Evolutionary conservation across 2,329 filamentous ascomycete genomes (phyloP).

Genomic region (Aspergillus phoenicis): DNA sequence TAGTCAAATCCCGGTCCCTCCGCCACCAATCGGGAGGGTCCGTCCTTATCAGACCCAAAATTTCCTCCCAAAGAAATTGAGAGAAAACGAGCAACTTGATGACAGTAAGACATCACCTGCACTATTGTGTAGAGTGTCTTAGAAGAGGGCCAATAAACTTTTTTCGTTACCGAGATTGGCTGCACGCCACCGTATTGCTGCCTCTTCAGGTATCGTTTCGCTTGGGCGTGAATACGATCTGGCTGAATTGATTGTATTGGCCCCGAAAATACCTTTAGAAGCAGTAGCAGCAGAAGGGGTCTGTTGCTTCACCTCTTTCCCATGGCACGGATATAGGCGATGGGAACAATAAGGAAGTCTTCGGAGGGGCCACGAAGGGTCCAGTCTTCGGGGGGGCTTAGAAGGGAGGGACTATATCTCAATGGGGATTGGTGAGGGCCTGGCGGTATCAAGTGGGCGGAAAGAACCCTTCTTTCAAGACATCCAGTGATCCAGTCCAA

Average conservation of each 20-base stretch:
- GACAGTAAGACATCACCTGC: slow-evolving; percentile 2
- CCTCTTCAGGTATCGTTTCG: too few relatives aligned
- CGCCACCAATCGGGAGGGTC: background rate
- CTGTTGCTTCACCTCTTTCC: too few relatives aligned
- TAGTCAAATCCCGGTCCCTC: background rate
- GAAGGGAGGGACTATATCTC: background rate
- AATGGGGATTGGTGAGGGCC: background rate
- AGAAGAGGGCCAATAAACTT: background rate
- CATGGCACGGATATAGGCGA: too few relatives aligned
- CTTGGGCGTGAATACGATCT: too few relatives aligned
- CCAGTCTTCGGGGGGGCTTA: too few relatives aligned
- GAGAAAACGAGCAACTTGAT: background rate
- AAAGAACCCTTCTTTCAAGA: background rate
- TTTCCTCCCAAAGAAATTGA: too few relatives aligned
- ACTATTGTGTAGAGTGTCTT: background rate
- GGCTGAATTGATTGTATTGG: too few relatives aligned
- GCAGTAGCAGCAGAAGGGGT: too few relatives aligned
- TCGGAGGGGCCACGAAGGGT: too few relatives aligned
- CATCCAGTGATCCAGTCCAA: background rate
- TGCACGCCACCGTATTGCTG: background rate
- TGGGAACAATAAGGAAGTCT: too few relatives aligned
- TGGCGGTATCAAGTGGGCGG: background rate
- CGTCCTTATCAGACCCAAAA: background rate
- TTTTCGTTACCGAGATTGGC: background rate
- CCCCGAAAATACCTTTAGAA: too few relatives aligned